Evolutionary conservation across 73 alveolate genomes (phyloP).

Genomic region (Symbiodinium pilosum): DNA sequence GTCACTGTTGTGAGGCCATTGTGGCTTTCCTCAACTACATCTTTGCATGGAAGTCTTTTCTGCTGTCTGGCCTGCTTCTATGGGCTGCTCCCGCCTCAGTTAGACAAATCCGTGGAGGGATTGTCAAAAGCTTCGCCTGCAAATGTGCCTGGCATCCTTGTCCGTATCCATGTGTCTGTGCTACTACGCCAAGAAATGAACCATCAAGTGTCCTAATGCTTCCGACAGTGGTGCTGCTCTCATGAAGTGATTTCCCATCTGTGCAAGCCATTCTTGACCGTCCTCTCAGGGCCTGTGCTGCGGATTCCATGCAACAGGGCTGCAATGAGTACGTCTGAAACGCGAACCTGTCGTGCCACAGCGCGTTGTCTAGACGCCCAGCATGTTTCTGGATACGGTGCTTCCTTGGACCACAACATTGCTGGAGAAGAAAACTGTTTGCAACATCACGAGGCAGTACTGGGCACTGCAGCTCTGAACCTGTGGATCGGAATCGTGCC

Average conservation of each 20-base stretch:
- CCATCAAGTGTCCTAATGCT: no score
- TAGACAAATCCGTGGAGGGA: not conserved
- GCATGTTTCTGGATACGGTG: no score
- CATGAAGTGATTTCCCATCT: no score
- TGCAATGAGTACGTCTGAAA: not conserved
- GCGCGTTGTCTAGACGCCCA: no score
- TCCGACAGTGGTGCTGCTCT: no score
- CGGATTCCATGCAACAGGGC: not conserved
- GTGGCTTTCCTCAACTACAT: constrained; percentile 56
- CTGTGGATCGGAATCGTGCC: constrained; percentile 45
- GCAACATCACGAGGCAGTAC: constrained; percentile 2
- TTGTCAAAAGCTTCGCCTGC: not conserved
- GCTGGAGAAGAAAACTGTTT: no score
- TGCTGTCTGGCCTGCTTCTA: constrained; percentile 55
- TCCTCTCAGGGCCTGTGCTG: not conserved
- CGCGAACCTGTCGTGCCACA: no score
- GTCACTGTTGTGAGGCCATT: constrained; percentile 5
- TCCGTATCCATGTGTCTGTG: no score
- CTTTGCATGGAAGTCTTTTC: constrained; percentile 82
- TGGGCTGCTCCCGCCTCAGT: not conserved
- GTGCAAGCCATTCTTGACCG: no score
- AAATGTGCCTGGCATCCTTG: not conserved
- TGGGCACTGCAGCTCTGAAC: constrained; percentile 2
- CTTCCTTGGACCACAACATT: no score
- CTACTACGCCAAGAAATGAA: no score